Percentiles rank a stretch among this genome's conserved stretches.
phyloP scores from a whole-genome alignment of 2,329 filamentous ascomycete genomes.

The Paecilomyces formosus region DNA sequence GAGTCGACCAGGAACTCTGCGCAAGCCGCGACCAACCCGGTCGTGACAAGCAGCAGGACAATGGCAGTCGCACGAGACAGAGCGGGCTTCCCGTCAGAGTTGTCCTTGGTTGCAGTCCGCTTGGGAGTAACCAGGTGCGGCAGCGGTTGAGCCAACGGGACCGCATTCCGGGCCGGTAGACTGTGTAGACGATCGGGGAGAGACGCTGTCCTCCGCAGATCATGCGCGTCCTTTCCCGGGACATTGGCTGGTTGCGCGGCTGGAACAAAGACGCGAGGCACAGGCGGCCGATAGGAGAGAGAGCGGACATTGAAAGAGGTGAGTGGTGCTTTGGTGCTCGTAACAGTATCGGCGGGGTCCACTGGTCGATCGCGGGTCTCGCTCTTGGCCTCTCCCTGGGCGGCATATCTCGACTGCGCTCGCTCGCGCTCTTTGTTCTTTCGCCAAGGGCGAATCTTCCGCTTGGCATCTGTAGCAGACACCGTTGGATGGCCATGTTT shows the following conservation, averaged over 20 bases:
- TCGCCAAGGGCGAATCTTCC: conserved; percentile 24
- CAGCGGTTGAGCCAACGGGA: conserved; percentile 14
- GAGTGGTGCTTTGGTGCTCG: conserved; percentile 22
- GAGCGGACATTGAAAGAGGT: conserved; percentile 52
- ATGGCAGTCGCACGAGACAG: conserved; percentile 43
- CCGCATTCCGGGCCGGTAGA: conserved; percentile 8
- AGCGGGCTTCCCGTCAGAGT: conserved; percentile 19
- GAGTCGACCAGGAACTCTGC: conserved; percentile 64
- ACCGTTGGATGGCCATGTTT: not conserved
- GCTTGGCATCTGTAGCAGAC: conserved; percentile 11
- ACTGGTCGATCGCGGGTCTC: not conserved
- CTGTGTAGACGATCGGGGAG: conserved; percentile 60
- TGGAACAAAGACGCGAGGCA: conserved; percentile 60
- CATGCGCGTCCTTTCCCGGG: conserved; percentile 41
- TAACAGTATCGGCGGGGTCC: not conserved
- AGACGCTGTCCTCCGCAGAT: conserved; percentile 67
- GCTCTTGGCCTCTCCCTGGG: not conserved
- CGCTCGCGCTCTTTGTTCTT: conserved; percentile 6
- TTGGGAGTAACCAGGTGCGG: conserved; percentile 13
- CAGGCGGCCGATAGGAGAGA: conserved; percentile 54
- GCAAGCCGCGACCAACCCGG: conserved; percentile 59
- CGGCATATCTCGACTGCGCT: not conserved
- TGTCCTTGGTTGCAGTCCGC: conserved; percentile 39
- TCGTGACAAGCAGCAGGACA: conserved; percentile 56
- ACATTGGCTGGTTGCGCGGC: conserved; percentile 13